Evolutionary conservation across 768 basidiomycete species (phyloP), one percentile per base, ranked within the genome.

Genomic region (Xerocomus brunneocitrinus): DNA sequence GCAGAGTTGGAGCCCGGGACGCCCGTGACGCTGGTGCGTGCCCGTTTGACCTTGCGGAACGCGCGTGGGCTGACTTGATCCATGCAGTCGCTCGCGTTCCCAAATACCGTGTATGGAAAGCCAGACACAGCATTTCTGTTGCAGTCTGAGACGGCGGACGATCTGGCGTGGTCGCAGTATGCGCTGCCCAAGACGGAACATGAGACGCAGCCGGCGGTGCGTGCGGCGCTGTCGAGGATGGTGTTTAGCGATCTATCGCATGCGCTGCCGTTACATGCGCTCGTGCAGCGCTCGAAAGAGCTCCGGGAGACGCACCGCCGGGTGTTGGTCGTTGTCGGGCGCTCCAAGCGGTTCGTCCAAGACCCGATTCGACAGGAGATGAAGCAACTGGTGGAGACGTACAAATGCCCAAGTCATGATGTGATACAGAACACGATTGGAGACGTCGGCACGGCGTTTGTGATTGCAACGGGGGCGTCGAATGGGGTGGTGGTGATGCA

Each of bases 131-230:
- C 85, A 61, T 83, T 77, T 10, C 78, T 79, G 6, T 69, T 97
- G 12, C 81, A 79, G 3, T 95, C 91, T 0, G 82, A 88, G 22
- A 88, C 89, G 1, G 91, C 91, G 1, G 95, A 98, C 67, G 82
- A 84, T 61, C 58, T 94, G 27, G 62, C 82, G 22, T 95, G 93
- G 91, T 74, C 78, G 1, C 79, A 78, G 39, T 89, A 82, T 60
- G 75, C 84, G 6, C 58, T 56, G 12, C 54, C 60, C 8, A 24
- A 8, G n/a, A 30, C 42, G 16, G 59, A 61, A 9, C 47, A 55
- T 19, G 59, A 59, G 7, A 34, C 48, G 2, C 50, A 49, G 0
- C 34, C 49, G 0, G 55, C 31, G 0, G 3, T 65, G 22, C 61
- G 55, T 4, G 44, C 54, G 0, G 81, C 87, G 16, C 76, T 89